These are phyloP conservation scores for Phytomonas sp. DNA, from an alignment of 208 protist species.

Conservation along the genomic window DNA sequence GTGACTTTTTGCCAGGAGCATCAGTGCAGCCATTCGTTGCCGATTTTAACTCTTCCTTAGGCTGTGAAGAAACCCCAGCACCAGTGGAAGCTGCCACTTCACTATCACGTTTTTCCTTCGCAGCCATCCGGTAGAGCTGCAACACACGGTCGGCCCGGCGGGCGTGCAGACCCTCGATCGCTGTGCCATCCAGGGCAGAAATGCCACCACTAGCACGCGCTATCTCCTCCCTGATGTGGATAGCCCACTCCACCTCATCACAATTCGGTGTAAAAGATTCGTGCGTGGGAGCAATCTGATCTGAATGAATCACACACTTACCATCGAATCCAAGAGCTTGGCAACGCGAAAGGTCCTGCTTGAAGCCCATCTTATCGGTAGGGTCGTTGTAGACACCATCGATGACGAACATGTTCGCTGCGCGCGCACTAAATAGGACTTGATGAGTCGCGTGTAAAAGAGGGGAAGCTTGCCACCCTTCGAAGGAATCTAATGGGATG, in stretches of 20 bases:
- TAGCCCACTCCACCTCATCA: slow-evolving; percentile 60
- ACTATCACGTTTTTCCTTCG: slow-evolving; percentile 14
- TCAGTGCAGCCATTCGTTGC: not conserved
- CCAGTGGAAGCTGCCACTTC: not conserved
- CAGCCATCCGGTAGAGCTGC: slow-evolving; percentile 22
- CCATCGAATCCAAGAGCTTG: slow-evolving; percentile 74
- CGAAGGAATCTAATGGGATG: not conserved
- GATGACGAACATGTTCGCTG: slow-evolving; percentile 56
- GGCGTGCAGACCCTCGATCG: slow-evolving; percentile 64
- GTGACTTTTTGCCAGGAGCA: not conserved
- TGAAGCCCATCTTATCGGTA: slow-evolving; percentile 58
- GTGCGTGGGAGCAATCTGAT: slow-evolving; percentile 62
- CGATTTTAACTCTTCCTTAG: not conserved
- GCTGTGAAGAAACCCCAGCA: not conserved
- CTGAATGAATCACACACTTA: slow-evolving; percentile 62
- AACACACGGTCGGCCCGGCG: slow-evolving; percentile 34
- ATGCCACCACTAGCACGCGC: slow-evolving; percentile 18
- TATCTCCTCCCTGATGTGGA: slow-evolving; percentile 30
- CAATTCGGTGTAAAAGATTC: slow-evolving; percentile 41
- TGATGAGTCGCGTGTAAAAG: slow-evolving; percentile 41
- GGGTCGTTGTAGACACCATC: slow-evolving; percentile 74
- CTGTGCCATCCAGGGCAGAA: slow-evolving; percentile 44
- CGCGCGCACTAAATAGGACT: slow-evolving; percentile 56
- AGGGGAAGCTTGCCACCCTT: slow-evolving; percentile 20
- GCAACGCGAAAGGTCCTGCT: slow-evolving; percentile 31